phyloP scores from a whole-genome alignment of 306 rosid species.

The Betula pendula region DNA sequence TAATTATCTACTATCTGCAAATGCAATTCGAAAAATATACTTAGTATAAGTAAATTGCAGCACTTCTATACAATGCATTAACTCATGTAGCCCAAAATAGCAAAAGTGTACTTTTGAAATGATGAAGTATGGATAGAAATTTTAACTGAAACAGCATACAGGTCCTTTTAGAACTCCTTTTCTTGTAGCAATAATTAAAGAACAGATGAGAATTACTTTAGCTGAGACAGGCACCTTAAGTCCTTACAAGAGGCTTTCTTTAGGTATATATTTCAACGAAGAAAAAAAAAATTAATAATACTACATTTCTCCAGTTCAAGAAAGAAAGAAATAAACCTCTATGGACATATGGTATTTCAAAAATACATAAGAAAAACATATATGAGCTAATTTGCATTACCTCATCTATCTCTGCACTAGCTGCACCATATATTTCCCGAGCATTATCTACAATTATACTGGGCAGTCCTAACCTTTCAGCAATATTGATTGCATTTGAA shows the following conservation, averaged over 20 bases:
- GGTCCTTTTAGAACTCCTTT: neutral
- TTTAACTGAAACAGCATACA: neutral
- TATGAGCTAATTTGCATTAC: slow-evolving; percentile 35
- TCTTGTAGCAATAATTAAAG: neutral
- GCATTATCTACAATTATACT: slow-evolving; percentile 62
- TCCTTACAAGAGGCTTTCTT: neutral
- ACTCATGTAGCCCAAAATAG: slow-evolving; percentile 19
- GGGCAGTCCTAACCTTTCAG: slow-evolving; percentile 88
- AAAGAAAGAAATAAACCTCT: neutral
- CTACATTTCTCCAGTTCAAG: neutral
- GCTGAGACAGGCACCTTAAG: neutral
- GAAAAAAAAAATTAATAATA: neutral
- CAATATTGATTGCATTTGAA: slow-evolving; percentile 88
- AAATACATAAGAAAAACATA: neutral
- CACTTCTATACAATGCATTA: slow-evolving; percentile 9
- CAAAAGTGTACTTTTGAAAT: slow-evolving; percentile 15
- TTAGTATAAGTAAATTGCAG: neutral
- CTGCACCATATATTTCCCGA: slow-evolving; percentile 79
- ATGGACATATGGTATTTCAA: slow-evolving; percentile 10
- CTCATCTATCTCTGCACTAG: slow-evolving; percentile 97
- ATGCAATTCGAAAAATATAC: neutral
- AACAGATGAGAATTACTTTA: neutral
- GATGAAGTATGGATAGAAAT: slow-evolving; percentile 8
- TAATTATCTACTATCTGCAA: neutral
- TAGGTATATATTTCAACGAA: neutral